Base-by-base conservation (phyloP, 306 rosid genomes). In the Citrullus mucosospermus region DNA sequence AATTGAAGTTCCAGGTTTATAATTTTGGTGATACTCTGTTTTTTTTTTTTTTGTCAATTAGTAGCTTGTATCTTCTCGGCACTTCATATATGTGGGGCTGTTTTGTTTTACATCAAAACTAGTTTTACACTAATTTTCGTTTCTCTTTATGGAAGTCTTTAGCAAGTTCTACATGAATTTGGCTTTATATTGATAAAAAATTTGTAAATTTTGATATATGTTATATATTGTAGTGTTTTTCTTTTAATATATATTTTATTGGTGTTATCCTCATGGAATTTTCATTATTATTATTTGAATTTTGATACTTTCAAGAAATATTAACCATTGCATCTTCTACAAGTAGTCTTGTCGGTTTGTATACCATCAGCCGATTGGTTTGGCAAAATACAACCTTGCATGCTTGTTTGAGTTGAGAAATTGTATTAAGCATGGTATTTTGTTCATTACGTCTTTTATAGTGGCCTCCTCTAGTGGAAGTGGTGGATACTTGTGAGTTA, bases 381-480 rank as follows among this genome's bases (percentile, higher is more conserved):
- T 63, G 17, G 46, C 44, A 14, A 63, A 14, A 18, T 34, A 34
- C 2, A 14, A 34, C 22, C 54, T 65, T 17, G 62, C 22, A 46
- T 34, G 1, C n/a, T 56, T 8, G 8, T 18, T 61, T 71, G 70
- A 34, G 50, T 44, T 36, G 59, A 61, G 34, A 65, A 39, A 65
- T 60, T 16, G 44, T 34, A 14, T 62, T 8, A 63, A 50, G 17
- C 61, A 18, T 63, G 10, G 2, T 5, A 50, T 65, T n/a, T 8
- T 30, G 72, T 22, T 61, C 62, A 82, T 58, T 79, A 53, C 38
- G 80, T 83, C 63, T n/a, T 22, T 82, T 86, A 85, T 91, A 95
- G 98, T 95, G 97, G 98, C 97, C 98, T 43, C 95, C 98, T 72
- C 81, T 85, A 70, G 92, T 90, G 75, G 98, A 95, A 89, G 97